Evolutionary conservation across 176 grass and related monocot species (phyloP), one percentile per base, ranked within the genome.

Genomic region (Eleusine coracana): DNA sequence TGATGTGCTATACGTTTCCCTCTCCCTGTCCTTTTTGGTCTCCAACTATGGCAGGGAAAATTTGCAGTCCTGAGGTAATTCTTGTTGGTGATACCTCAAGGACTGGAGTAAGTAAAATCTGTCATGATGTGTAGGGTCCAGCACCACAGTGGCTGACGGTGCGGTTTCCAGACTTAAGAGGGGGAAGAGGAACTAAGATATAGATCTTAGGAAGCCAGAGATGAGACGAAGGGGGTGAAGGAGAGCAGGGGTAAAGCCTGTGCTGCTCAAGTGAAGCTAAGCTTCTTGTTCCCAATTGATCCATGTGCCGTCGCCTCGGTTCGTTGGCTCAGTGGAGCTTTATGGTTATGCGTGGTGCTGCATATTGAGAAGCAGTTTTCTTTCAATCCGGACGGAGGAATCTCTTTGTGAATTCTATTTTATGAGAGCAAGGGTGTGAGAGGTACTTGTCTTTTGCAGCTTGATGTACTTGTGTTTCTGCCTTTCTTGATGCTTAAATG

Each of bases 121-220:
- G 49, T 79, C 51, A 86, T 83, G 59, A 50, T 73, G 79, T 58
- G 74, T 79, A 86, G 88, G 88, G 74, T 86, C 88, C 88, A 86
- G 34, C 80, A 38, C 61, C 58, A 61, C 68, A 41, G 74, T 86
- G 23, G 79, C 52, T 83, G 79, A 90, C 82, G 84, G 52, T 34
- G 79, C 58, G 68, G 40, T 73, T 51, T 85, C 66, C 70, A 86
- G 50, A 27, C 21, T 75, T 68, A 7, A 55, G 10, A 25, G 38
- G 21, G 31, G 67, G 60, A 58, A 27, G 61, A 69, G 72, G 72
- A 61, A 69, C 25, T 34, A 80, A 6, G 52, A 68, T 73, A 83
- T 28, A 90, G 80, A 83, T 90, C 79, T 55, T 61, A 64, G 72
- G 49, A 17, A 52, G 40, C 34, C 25, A 51, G 39, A 66, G 14